Conservation (phyloP, 106 monocot genomes). For the Dioscorea alata region DNA sequence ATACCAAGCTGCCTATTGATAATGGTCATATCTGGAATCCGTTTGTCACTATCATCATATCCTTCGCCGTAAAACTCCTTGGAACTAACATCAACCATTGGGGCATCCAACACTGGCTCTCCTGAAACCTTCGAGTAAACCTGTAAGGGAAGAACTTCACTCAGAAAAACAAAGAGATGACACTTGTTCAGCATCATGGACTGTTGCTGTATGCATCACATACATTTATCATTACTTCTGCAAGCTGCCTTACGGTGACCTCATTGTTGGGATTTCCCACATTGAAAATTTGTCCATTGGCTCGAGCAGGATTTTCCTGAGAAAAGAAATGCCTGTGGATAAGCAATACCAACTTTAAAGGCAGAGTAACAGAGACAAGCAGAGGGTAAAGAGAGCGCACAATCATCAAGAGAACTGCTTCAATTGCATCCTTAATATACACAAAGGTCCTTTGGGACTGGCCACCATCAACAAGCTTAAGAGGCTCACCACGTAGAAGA, state of each 20-base stretch:
- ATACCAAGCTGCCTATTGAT: slow-evolving; percentile 72
- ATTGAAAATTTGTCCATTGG: slow-evolving; percentile 65
- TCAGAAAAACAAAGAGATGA: not conserved
- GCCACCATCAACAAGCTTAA: slow-evolving; percentile 76
- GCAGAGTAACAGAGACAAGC: not conserved
- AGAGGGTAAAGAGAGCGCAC: slow-evolving; percentile 9
- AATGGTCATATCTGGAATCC: slow-evolving; percentile 80
- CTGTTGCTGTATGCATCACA: not conserved
- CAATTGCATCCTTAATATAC: slow-evolving; percentile 80
- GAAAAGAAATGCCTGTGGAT: not conserved
- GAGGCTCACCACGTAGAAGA: slow-evolving; percentile 49
- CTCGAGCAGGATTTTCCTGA: slow-evolving; percentile 68
- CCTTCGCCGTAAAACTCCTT: slow-evolving; percentile 74
- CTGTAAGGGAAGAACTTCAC: slow-evolving; percentile 12
- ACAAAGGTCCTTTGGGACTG: slow-evolving; percentile 70
- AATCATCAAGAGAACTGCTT: slow-evolving; percentile 73
- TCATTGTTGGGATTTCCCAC: slow-evolving; percentile 76
- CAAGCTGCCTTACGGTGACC: slow-evolving; percentile 64
- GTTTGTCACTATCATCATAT: slow-evolving; percentile 68
- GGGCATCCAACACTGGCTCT: slow-evolving; percentile 36
- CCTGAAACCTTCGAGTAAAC: slow-evolving; percentile 61
- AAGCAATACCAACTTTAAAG: not conserved
- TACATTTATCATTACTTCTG: slow-evolving; percentile 69
- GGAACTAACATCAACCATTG: slow-evolving; percentile 61
- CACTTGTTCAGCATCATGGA: not conserved